Base-by-base conservation (phyloP, 768 basidiomycete genomes). In the Phlebiopsis gigantea region DNA sequence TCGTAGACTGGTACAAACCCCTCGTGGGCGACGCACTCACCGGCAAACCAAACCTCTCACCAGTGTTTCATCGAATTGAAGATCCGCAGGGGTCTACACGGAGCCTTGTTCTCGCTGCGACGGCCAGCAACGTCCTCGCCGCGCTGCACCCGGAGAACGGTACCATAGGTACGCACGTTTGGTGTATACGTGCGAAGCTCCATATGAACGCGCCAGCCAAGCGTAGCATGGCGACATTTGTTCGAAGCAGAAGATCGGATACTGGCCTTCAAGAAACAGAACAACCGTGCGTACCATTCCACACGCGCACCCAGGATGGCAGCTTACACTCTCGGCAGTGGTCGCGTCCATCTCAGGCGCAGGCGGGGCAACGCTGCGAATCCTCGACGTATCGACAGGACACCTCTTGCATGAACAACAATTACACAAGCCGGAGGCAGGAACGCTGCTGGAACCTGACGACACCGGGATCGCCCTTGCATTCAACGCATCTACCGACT, bases 1-100 rank as follows among this genome's bases (percentile, higher is more conserved):
- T 88, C 44, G 79, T 94, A 45, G 93, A 96, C 75, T 98, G 94
- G 94, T 80, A 97, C 70, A 88, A 83, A 62, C 70, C 77, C 14
- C 79, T 88, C 26, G 73, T 92, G 55, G 94, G 94, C 15, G 79
- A 87, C 4, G 90, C 92, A 0, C 74, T 85, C 3, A 69, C 77
- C 30, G 72, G 76, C 8, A 75, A 82, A 2, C 66, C 63, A 0
- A 65, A 76, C 17, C 80, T 79, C 1, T 74, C 85, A 5, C 92
- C 93, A 0, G 68, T 75, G 8, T 84, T 93, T 61, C 80, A 82
- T 61, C 63, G 70, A 31, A 66, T 74, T 9, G 67, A 65, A 26
- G 66, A 56, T 10, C 62, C 58, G 12, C 56, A 61, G 50, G 61
- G 64, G 31, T 62, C 63, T 26, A 71, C 70, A 31, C 66, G 74